Base-by-base conservation (phyloP, 805 yeast species). In the Cyberlindnera mrakii region DNA sequence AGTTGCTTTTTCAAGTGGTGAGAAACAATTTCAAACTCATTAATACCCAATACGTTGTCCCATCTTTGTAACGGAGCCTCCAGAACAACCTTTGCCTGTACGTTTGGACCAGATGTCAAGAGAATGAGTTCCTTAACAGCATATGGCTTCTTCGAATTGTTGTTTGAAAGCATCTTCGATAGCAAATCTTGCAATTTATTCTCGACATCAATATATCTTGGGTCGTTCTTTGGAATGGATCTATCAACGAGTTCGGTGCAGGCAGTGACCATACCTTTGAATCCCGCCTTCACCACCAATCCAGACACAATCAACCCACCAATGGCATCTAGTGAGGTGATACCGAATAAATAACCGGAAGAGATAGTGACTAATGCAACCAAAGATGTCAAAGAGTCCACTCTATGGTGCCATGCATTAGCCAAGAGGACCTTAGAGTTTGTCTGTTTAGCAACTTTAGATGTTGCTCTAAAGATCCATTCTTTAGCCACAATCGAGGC, bases 381-480 rank as follows among this genome's bases (percentile, higher is more conserved):
- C 18, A 84, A 71, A 0, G 97, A 87, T 1, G 98, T 95, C 53
- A 93, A 62, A 1, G 96, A 84, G 59, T 93, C 99, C 10, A 91
- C 93, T 49, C 99, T 74, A 60, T 93, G 99, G 62, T 93, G 99
- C 98, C 99, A 93, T 3, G 99, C 99, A 59, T 93, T 93, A 4
- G 99, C 99, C 39, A 87, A 80, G 38, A 93, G 71, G 4, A 93
- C 98, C 49, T 88, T 87, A 0, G 96, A 88, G 58, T 86, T 85
- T 25, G 87, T 75, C 47, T 75, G 69, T 39, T 71, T 70, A 1
- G 97, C 99, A 18, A 93, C 79, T 47, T 79, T 78, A 64, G 82
- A 74, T 0, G 99, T 93, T 11, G 87, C 85, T 45, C 78, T 78
- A 65, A 78, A 93, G 34, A 93, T 77, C 76, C 95, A 78, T 63